Base-by-base conservation (phyloP, 352 stramenopile genomes). In the Pythium scleroteichum region DNA sequence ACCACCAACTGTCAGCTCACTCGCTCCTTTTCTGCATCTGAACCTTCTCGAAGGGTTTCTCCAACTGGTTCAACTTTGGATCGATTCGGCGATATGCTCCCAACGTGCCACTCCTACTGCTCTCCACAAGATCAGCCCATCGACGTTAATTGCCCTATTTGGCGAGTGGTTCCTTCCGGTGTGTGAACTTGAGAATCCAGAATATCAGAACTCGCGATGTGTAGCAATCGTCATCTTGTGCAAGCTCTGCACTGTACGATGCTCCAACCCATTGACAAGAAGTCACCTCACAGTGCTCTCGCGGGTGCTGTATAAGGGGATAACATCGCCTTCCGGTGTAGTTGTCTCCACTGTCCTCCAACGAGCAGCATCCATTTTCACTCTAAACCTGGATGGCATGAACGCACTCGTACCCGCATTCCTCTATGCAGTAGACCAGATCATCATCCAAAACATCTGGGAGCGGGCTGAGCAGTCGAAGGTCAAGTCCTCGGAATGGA, bases 381-480 rank as follows among this genome's bases (percentile, higher is more conserved):
- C 84, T 16, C 71, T 91, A 17, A 93, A 91, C 47, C 57, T 94
- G 0, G 76, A 88, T 46, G 86, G 86, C 10, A 73, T 93, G 42
- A 90, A 91, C 47, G 82, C 83, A 20, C 66, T 95, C 3, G 82
- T 95, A 13, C 86, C 86, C 1, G 76, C 83, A 9, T 92, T 94
- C 71, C 64, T 95, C 39, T 84, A 92, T 55, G 78, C 83, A 0
- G 78, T 95, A 20, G 86, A 95, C 50, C 72, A 87, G 47, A 88
- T 95, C 42, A 93, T 92, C 66, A 78, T 94, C 13, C 71, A 78
- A 32, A 92, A 88, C 27, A 94, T 94, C 20, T 94, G 82, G 78
- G 79, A 69, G 22, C 71, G 77, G 9, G 84, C 84, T 8, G 67
- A 86, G 56, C 81, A 82, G 26, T 85, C 77, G 0, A 90, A 87